Evolutionary conservation across 768 basidiomycete genomes (phyloP).

Genomic region (Boletus pseudo-olivaceus): DNA sequence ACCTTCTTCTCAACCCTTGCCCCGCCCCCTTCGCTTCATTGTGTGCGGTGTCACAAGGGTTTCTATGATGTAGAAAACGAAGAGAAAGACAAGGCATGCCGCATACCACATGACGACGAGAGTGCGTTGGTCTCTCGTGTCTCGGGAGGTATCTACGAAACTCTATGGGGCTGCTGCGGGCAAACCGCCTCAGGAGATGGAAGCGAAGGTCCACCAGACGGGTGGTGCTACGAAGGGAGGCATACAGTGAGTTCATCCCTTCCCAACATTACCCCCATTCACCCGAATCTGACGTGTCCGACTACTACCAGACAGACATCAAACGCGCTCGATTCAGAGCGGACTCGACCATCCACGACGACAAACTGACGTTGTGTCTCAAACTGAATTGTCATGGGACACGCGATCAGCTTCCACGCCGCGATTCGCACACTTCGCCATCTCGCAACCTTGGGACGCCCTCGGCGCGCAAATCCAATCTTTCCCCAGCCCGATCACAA

Average conservation of each 20-base stretch:
- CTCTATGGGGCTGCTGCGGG: conserved; percentile 73
- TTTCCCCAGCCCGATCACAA: conserved; percentile 24
- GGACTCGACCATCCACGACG: conserved; percentile 62
- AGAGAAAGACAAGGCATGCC: conserved; percentile 56
- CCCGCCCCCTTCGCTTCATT: conserved; percentile 69
- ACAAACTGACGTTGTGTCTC: conserved; percentile 64
- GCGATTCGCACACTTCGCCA: neutral
- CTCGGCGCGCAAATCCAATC: conserved; percentile 22
- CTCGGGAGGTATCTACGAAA: conserved; percentile 41
- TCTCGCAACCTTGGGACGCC: conserved; percentile 4
- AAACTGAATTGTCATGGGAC: conserved; percentile 51
- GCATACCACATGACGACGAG: conserved; percentile 76
- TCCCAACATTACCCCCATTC: neutral
- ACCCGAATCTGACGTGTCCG: neutral
- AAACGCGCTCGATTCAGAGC: conserved; percentile 78
- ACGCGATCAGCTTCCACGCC: conserved; percentile 18
- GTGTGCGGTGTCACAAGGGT: conserved; percentile 67
- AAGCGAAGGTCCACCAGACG: conserved; percentile 79
- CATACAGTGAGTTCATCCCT: conserved; percentile 49
- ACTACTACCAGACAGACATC: conserved; percentile 50
- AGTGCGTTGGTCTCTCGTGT: conserved; percentile 71
- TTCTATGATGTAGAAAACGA: conserved; percentile 72
- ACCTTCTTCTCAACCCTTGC: conserved; percentile 59
- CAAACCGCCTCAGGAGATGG: conserved; percentile 71
- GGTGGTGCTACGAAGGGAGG: conserved; percentile 83